Evolutionary conservation across 2,329 filamentous ascomycete species (phyloP).

Genomic region (Amylocarpus encephaloides): DNA sequence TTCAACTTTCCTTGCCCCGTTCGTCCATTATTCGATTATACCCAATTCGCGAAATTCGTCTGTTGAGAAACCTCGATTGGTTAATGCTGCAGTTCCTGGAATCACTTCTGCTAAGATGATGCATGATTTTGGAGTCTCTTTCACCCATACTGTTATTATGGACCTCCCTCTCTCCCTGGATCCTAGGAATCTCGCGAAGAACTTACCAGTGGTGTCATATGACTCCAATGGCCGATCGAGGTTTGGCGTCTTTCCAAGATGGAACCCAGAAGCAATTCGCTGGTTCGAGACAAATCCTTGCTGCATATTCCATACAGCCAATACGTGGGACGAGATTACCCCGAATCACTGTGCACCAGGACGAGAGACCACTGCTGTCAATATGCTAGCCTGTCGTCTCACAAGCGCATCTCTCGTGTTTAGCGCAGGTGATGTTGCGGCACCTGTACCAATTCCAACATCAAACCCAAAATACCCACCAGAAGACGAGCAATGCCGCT

Average conservation of each 20-base stretch:
- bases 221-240: slow-evolving; percentile 50
- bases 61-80: slow-evolving; percentile 23
- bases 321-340: slow-evolving; percentile 55
- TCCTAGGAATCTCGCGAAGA: slow-evolving; percentile 52
- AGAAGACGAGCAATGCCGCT: slow-evolving; percentile 60
- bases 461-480: slow-evolving; percentile 17
- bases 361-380: slow-evolving; percentile 41
- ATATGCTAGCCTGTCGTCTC: slow-evolving; percentile 60
- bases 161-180: slow-evolving; percentile 62
- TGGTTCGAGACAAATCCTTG: slow-evolving; percentile 66
- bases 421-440: slow-evolving; percentile 54
- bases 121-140: slow-evolving; percentile 68
- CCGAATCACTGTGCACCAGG: slow-evolving; percentile 17
- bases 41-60: slow-evolving; percentile 33
- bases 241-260: slow-evolving; percentile 62
- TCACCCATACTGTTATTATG: slow-evolving; percentile 57
- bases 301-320: slow-evolving; percentile 67
- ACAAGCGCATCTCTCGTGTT: slow-evolving; percentile 61
- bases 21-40: slow-evolving; percentile 59
- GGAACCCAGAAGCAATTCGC: slow-evolving; percentile 47
- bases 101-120: slow-evolving; percentile 63
- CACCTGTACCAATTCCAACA: slow-evolving; percentile 39
- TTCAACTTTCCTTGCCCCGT: slow-evolving; percentile 57
- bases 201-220: slow-evolving; percentile 52
- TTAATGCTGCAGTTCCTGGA: slow-evolving; percentile 54